Conservation (phyloP, 371 early-diverging fungal species). For the Lichtheimia hyalospora region DNA sequence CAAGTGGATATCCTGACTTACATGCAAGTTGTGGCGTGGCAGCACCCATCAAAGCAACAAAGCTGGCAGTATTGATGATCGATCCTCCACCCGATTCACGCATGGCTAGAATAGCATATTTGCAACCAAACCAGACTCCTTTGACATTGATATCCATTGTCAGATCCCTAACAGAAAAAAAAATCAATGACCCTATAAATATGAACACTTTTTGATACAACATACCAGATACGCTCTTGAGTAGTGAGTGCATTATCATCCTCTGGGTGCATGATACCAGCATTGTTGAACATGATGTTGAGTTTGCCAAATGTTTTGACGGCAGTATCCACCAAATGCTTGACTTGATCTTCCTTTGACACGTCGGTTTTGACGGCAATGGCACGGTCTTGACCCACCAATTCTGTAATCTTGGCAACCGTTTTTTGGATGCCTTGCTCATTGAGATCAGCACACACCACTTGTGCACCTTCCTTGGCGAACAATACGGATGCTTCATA, state of each 20-base stretch:
- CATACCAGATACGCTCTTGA: conserved; percentile 77
- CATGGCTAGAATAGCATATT: conserved; percentile 81
- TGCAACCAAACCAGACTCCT: conserved; percentile 92
- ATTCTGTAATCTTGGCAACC: conserved; percentile 46
- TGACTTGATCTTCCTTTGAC: conserved; percentile 73
- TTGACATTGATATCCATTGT: conserved; percentile 88
- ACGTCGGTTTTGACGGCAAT: conserved; percentile 65
- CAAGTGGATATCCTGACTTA: conserved; percentile 27
- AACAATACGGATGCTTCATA: conserved; percentile 74
- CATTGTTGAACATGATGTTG: conserved; percentile 87
- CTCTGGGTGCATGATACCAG: conserved; percentile 88
- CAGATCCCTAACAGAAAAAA: conserved; percentile 51
- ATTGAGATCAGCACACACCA: conserved; percentile 80
- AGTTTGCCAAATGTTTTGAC: conserved; percentile 75
- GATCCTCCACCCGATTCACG: conserved; percentile 72
- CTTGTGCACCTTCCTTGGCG: conserved; percentile 83
- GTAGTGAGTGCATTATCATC: conserved; percentile 84
- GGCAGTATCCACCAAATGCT: conserved; percentile 68
- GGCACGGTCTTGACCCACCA: conserved; percentile 34
- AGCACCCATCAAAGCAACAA: conserved; percentile 82
- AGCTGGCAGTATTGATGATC: conserved; percentile 88
- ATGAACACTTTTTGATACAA: not conserved
- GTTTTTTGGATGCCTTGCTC: conserved; percentile 53
- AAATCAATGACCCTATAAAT: too few species aligned
- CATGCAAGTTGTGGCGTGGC: conserved; percentile 91